A percentile compares a stretch with the other conserved stretches of the same genome.
These are phyloP conservation scores for Zygotorulaspora florentina DNA, from an alignment of 805 yeast species.

Conservation along the genomic window DNA sequence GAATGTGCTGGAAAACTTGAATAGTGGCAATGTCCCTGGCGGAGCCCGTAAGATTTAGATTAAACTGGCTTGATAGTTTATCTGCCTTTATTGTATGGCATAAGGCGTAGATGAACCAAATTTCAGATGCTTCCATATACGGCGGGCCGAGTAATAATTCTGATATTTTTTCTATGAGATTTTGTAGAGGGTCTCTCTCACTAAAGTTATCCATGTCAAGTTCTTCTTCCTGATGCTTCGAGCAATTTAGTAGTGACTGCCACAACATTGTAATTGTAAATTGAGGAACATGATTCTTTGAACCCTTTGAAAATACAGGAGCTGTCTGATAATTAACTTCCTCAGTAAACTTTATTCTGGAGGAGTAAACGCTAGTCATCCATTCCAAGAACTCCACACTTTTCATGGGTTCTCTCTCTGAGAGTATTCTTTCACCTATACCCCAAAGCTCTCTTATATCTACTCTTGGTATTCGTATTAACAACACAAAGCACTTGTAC, in stretches of 20 bases:
- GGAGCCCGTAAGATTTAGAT: slow-evolving; percentile 12
- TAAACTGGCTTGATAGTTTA: slow-evolving; percentile 17
- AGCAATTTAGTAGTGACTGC: slow-evolving; percentile 18
- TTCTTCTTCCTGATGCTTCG: slow-evolving; percentile 8
- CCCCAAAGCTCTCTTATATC: slow-evolving; percentile 63
- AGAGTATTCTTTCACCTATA: slow-evolving; percentile 53
- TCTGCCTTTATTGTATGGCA: slow-evolving; percentile 30
- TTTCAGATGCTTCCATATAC: slow-evolving; percentile 32
- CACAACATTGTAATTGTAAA: slow-evolving; percentile 31
- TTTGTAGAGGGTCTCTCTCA: slow-evolving; percentile 9
- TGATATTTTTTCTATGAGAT: slow-evolving; percentile 25
- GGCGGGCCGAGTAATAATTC: slow-evolving; percentile 33
- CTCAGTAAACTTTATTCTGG: slow-evolving; percentile 23
- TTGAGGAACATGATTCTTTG: slow-evolving; percentile 29
- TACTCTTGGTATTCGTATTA: slow-evolving; percentile 45
- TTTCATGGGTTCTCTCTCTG: slow-evolving; percentile 14
- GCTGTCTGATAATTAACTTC: slow-evolving; percentile 23
- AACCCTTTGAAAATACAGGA: slow-evolving; percentile 31
- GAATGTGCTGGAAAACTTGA: slow-evolving; percentile 24
- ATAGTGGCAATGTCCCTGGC: slow-evolving; percentile 22
- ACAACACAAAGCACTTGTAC: slow-evolving; percentile 46
- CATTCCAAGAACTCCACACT: slow-evolving; percentile 27
- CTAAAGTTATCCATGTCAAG: slow-evolving; percentile 1
- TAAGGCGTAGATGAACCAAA: slow-evolving; percentile 30
- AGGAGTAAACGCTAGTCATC: slow-evolving; percentile 28